Percentiles rank a stretch among this genome's conserved stretches.
Evolutionary conservation across 257 asterid species (phyloP).

Genomic region (Leptodermis oblonga): DNA sequence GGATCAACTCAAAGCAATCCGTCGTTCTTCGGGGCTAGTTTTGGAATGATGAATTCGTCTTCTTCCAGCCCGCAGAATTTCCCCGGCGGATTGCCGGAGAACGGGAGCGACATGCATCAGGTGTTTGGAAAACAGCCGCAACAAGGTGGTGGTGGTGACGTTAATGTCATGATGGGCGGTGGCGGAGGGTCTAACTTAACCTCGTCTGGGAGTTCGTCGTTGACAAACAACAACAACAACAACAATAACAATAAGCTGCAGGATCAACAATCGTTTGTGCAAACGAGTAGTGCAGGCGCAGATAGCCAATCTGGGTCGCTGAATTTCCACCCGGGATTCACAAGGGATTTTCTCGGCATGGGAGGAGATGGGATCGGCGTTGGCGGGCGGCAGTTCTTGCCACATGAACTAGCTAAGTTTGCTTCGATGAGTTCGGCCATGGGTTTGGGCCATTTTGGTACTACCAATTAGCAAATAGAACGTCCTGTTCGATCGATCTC

Average conservation of each 20-base stretch:
- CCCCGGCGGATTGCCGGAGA: constrained; percentile 20
- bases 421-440: constrained; percentile 73
- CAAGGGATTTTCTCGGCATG: constrained; percentile 91
- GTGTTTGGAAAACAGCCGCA: constrained; percentile 35
- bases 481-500: background rate
- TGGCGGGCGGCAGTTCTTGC: constrained; percentile 49
- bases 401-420: constrained; percentile 67
- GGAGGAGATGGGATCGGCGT: constrained; percentile 51
- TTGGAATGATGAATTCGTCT: constrained; percentile 54
- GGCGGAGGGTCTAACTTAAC: constrained; percentile 27
- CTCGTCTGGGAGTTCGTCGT: constrained; percentile 17
- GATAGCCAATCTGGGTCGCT: constrained; percentile 20
- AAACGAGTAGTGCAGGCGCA: constrained; percentile 11
- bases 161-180: constrained; percentile 29
- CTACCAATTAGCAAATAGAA: constrained; percentile 23
- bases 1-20: constrained; percentile 66
- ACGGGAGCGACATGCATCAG: constrained; percentile 44
- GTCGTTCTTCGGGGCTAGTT: constrained; percentile 36
- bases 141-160: constrained; percentile 9
- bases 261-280: constrained; percentile 25
- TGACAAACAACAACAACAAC: constrained; percentile 6
- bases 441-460: constrained; percentile 66
- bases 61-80: constrained; percentile 26
- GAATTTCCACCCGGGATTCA: constrained; percentile 34
- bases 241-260: background rate